Percentiles rank a stretch among this genome's conserved stretches.
Evolutionary conservation across 2,329 filamentous ascomycete genomes (phyloP).

Genomic region (Penicillium sp.): DNA sequence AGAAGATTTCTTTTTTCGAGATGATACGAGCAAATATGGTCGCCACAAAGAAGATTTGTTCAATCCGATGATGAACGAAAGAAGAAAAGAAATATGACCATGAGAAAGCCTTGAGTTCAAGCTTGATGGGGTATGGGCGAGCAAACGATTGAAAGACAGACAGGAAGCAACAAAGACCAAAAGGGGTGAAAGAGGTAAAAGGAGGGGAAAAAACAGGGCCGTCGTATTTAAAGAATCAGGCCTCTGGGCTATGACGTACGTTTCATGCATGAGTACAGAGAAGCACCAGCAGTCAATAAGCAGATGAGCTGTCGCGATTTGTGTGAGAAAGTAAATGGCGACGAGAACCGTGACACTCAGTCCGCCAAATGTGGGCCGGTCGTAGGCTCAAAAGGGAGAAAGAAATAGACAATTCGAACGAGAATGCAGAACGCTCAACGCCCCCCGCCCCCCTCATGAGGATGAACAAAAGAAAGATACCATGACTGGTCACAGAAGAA

Average conservation of each 20-base stretch:
- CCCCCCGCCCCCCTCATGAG: conserved; percentile 17
- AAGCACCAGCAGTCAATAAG: too few species aligned
- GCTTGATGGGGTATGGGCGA: conserved; percentile 5
- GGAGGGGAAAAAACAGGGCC: conserved; percentile 6
- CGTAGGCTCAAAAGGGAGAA: not conserved
- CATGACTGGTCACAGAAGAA: conserved; percentile 11
- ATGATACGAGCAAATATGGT: not conserved
- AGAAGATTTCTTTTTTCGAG: not conserved
- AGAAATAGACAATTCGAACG: not conserved
- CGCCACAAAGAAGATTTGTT: not conserved
- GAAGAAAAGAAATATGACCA: conserved; percentile 8
- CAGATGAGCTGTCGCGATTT: too few species aligned
- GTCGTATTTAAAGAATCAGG: too few species aligned
- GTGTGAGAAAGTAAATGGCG: too few species aligned
- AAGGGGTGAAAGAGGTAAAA: not conserved
- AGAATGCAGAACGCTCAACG: conserved; percentile 25
- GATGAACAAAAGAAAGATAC: conserved; percentile 15
- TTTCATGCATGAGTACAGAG: too few species aligned
- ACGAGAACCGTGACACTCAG: too few species aligned
- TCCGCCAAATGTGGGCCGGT: not conserved
- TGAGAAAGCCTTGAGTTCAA: not conserved
- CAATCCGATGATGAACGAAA: conserved; percentile 14
- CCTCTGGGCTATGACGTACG: too few species aligned
- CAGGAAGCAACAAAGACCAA: not conserved
- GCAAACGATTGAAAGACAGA: conserved; percentile 1